Percentiles rank a stretch among this genome's conserved stretches.
Evolutionary conservation across 1,284 basidiomycete genomes (phyloP).

Genomic region (Puccinia horiana): DNA sequence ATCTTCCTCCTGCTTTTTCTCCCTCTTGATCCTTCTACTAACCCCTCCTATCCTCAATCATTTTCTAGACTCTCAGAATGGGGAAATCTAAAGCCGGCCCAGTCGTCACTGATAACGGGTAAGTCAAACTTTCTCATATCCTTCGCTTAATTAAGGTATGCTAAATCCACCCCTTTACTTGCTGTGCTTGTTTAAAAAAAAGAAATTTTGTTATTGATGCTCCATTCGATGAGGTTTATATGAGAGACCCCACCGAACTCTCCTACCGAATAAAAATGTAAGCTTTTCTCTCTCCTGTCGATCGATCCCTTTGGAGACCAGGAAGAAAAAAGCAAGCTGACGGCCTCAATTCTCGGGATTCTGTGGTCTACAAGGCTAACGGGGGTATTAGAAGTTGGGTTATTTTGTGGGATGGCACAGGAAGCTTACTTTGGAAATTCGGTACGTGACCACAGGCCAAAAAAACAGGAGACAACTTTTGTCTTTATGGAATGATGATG

Average conservation of each 20-base stretch:
- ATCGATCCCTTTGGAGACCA: background rate
- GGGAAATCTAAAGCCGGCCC: conserved; percentile 69
- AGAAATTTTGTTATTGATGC: conserved; percentile 94
- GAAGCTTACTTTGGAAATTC: conserved; percentile 96
- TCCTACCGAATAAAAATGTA: conserved; percentile 56
- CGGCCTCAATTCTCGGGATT: conserved; percentile 31
- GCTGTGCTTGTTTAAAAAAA: conserved; percentile 26
- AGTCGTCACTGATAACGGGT: conserved; percentile 84
- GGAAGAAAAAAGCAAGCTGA: no score
- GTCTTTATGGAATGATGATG: no score
- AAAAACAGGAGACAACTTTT: background rate
- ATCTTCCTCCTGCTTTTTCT: conserved; percentile 16
- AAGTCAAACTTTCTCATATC: conserved; percentile 6
- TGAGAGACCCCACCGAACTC: conserved; percentile 68
- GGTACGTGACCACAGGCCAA: conserved; percentile 64
- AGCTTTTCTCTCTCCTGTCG: conserved; percentile 54
- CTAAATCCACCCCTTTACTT: background rate
- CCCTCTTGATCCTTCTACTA: conserved; percentile 7
- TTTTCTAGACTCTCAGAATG: conserved; percentile 71
- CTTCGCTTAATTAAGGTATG: background rate
- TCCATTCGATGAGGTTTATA: conserved; percentile 71
- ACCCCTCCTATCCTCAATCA: conserved; percentile 52
- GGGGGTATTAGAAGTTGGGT: conserved; percentile 92
- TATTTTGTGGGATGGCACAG: conserved; percentile 90
- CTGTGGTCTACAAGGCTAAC: conserved; percentile 71